phyloP scores from a whole-genome alignment of 2,329 filamentous ascomycete genomes.

The Fusarium mundagurra region DNA sequence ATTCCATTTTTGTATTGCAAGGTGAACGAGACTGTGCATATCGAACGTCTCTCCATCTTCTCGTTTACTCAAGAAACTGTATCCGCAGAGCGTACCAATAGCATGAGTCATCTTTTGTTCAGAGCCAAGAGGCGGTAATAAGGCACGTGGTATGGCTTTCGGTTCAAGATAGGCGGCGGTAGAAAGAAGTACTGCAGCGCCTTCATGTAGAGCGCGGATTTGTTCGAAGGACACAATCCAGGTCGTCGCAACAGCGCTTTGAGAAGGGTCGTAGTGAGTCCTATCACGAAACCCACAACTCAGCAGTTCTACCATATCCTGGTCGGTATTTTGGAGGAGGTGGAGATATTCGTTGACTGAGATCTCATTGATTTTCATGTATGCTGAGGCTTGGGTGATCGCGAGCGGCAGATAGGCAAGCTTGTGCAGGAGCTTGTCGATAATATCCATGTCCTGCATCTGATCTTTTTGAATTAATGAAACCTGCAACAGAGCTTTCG shows the following conservation, averaged over 20 bases:
- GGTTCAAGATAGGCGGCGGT: constrained; percentile 54
- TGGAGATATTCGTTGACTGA: constrained; percentile 47
- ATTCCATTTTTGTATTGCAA: constrained; percentile 44
- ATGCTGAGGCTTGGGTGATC: constrained; percentile 54
- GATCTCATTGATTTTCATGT: constrained; percentile 47
- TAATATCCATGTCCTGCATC: accelerated
- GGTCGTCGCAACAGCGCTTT: constrained; percentile 50
- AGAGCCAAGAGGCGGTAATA: constrained; percentile 39
- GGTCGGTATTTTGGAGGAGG: constrained; percentile 45
- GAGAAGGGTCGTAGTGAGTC: constrained; percentile 42
- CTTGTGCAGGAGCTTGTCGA: constrained; percentile 35
- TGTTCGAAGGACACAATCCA: constrained; percentile 55
- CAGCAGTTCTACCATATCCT: constrained; percentile 34
- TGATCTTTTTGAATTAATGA: neutral
- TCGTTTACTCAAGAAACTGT: constrained; percentile 45
- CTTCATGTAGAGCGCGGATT: constrained; percentile 39
- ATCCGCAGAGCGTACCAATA: constrained; percentile 47
- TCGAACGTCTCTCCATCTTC: constrained; percentile 43
- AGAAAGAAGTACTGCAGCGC: constrained; percentile 50
- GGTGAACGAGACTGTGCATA: constrained; percentile 51
- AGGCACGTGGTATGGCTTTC: constrained; percentile 50
- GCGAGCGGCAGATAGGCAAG: constrained; percentile 50
- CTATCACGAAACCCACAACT: constrained; percentile 47
- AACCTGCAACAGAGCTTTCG: constrained; percentile 35
- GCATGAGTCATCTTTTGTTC: constrained; percentile 37